Base-by-base conservation (phyloP, 192 early-diverging fungal species). In the Coemansia sp. region DNA sequence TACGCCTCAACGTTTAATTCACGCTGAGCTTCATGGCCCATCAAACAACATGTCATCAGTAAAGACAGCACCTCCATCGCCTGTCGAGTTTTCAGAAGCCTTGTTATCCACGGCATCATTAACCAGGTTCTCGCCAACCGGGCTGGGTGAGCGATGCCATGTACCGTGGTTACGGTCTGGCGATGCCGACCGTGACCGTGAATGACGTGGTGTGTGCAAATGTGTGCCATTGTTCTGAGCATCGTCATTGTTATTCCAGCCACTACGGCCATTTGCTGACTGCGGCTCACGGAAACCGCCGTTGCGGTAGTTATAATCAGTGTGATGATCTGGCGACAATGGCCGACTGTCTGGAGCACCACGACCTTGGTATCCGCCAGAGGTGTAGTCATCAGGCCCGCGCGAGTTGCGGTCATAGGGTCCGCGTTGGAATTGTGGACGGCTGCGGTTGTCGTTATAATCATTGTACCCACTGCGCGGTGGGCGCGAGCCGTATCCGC, bases 41-140 rank as follows among this genome's bases (percentile, higher is more conserved):
- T 43, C 26, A 49, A 69, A 69, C 32, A 69, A 43, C 4, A 54
- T 26, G 41, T 69, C 67, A 23, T 63, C 67, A 48, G 52, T 69
- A 39, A 63, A 63, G 22, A 18, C n/a, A 0, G 18, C 53, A 12
- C 19, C 41, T 9, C n/a, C 9, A 2, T 54, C 38, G 26, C 39
- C 16, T 45, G 12, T 3, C 16, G 41, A n/a, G 5, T 45, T 45
- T 45, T 45, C 41, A 45, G 41, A 2, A 49, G 16, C 26, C 1
- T 24, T 61, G 10, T 22, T n/a, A 11, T 61, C 23, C 14, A 54
- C 26, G 24, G 53, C 53, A 54, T 54, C 26, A 32, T 54, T 26
- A 54, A 54, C 27, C 16, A 45, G 26, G 13, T 61, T 61, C 23
- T 49, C 59, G 12, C 48, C 26, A 14, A 19, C 22, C 0, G 59